Evolutionary conservation across 805 yeast species (phyloP), one percentile per base, ranked within the genome.

Genomic region (Wilhelminamyces savonicus): DNA sequence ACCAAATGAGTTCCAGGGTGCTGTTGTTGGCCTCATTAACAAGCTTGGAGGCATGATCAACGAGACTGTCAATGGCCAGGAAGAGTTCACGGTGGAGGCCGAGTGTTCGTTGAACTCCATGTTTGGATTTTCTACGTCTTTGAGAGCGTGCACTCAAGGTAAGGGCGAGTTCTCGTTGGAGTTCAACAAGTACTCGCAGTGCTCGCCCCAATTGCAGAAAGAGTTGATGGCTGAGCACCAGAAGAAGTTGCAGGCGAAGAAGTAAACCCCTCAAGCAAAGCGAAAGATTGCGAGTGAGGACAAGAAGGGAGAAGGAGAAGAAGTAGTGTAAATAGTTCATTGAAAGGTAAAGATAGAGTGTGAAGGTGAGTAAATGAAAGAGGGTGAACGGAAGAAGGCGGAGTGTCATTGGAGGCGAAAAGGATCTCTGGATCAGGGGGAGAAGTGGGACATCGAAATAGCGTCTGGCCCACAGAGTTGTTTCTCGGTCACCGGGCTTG

Each of bases 141-240:
- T 92, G 53, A 82, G 99, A 70, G 97, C 98, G 13, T 78, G 84
- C 36, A 90, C 98, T 11, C 98, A 92, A 63, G 99, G 99, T 63
- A 92, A 92, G 58, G 98, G 99, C 50, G 97, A 94, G 64, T 92
- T 92, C 59, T 76, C 95, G 2, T 72, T 92, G 59, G 99, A 92
- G 59, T 92, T 92, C 67, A 80, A 83, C 54, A 83, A 86, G 50
- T 92, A 90, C 57, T 76, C 90, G 29, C 95, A 94, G 43, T 82
- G 94, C 30, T 74, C 94, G 27, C 85, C 90, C 21, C 95, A 86
- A 43, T 69, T 90, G 43, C 98, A 92, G 65, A 82, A 71, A 52
- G 83, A 90, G 63, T 72, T 92, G 62, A 80, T 92, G 43, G 94
- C 82, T 31, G 94, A 85, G 50, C 78, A 76, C 53, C 72, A 57